Conservation (phyloP, 768 basidiomycete genomes). For the Erythrobasidium yunnanense region DNA sequence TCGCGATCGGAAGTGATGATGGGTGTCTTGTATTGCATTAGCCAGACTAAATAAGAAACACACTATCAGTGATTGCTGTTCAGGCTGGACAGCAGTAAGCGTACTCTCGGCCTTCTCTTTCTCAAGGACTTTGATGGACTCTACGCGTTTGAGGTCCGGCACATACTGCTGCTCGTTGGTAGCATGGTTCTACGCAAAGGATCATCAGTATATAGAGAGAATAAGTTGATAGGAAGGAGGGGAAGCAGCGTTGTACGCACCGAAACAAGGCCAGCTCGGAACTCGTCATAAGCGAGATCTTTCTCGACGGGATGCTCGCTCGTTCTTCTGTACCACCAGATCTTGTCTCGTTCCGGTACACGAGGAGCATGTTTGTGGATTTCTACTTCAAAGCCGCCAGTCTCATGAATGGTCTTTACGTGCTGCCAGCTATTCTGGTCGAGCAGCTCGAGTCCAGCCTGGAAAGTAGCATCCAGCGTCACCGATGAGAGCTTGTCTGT, state of each 20-base stretch:
- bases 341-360: neutral
- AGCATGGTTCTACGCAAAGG: slow-evolving; percentile 4
- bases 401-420: slow-evolving; percentile 10
- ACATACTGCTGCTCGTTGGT: slow-evolving; percentile 19
- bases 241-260: neutral
- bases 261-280: slow-evolving; percentile 3
- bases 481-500: slow-evolving; percentile 2
- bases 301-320: slow-evolving; percentile 18
- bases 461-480: slow-evolving; percentile 8
- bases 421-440: neutral
- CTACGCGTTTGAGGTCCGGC: slow-evolving; percentile 2
- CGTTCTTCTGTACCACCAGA: slow-evolving; percentile 2
- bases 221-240: neutral
- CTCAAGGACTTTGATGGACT: neutral
- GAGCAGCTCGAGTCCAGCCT: slow-evolving; percentile 8
- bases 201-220: neutral
- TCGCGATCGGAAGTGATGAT: slow-evolving; percentile 3
- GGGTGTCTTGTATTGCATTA: slow-evolving; percentile 23
- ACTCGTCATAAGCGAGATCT: slow-evolving; percentile 20
- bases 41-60: neutral
- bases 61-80: neutral
- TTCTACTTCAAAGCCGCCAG: neutral
- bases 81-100: neutral
- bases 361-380: neutral
- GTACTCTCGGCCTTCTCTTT: slow-evolving; percentile 2